Evolutionary conservation across 2,329 filamentous ascomycete species (phyloP).

Genomic region (Epichloe scottii): DNA sequence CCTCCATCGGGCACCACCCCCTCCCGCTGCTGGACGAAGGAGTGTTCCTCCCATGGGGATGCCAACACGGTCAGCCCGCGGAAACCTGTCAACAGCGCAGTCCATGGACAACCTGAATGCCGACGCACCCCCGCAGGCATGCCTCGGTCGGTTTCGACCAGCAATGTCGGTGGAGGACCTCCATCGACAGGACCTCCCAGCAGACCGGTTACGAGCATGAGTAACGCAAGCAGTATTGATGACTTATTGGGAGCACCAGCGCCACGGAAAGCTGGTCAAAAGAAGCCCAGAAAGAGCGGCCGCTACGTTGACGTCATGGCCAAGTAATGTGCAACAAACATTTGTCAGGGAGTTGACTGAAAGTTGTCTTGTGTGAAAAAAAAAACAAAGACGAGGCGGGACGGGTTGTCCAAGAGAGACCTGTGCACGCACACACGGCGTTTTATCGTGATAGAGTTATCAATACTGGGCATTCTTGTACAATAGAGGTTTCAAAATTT

Average conservation of each 20-base stretch:
- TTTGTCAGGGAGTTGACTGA: too few species aligned
- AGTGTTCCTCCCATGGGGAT: conserved; percentile 21
- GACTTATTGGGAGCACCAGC: conserved; percentile 70
- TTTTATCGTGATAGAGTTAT: conserved; percentile 1
- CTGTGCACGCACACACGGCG: neutral
- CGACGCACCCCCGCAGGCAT: conserved; percentile 25
- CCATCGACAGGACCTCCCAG: conserved; percentile 42
- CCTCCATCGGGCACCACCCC: conserved; percentile 30
- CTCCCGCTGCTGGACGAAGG: conserved; percentile 16
- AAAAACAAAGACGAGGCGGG: neutral
- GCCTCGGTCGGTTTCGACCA: conserved; percentile 37
- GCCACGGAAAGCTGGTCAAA: conserved; percentile 51
- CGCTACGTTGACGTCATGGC: conserved; percentile 96
- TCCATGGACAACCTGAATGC: conserved; percentile 20
- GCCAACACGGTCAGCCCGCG: conserved; percentile 10
- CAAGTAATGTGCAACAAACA: conserved; percentile 28
- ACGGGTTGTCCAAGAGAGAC: neutral
- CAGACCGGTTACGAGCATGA: conserved; percentile 69
- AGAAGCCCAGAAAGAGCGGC: conserved; percentile 68
- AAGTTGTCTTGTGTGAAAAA: neutral
- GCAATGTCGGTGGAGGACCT: conserved; percentile 22
- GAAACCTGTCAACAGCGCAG: conserved; percentile 2
- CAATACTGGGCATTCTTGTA: conserved; percentile 4
- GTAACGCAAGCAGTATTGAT: conserved; percentile 88
- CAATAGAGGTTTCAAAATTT: neutral